These are phyloP conservation scores for Galerina sulciceps DNA, from an alignment of 768 basidiomycete species.

Conservation along the genomic window DNA sequence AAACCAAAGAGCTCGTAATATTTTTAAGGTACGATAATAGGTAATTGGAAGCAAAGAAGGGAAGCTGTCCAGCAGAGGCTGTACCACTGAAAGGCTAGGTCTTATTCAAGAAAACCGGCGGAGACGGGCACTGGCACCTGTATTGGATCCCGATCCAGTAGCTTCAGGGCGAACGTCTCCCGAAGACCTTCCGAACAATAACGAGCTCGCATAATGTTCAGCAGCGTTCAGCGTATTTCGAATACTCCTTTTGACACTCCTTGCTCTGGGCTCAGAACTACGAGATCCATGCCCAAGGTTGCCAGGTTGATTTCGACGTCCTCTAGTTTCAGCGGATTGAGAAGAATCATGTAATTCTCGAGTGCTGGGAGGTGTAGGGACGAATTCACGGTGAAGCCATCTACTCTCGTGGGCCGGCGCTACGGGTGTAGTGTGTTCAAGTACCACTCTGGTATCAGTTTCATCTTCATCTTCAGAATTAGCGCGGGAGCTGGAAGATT, in stretches of 20 bases:
- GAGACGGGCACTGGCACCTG: background rate
- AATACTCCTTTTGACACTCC: slow-evolving; percentile 65
- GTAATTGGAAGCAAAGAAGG: background rate
- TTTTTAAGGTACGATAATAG: background rate
- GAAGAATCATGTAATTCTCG: slow-evolving; percentile 43
- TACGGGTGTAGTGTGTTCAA: slow-evolving; percentile 12
- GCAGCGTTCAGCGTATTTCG: slow-evolving; percentile 72
- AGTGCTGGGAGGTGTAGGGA: slow-evolving; percentile 20
- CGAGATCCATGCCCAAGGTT: background rate
- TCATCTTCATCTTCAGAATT: slow-evolving; percentile 23
- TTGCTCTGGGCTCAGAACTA: slow-evolving; percentile 38
- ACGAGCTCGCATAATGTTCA: slow-evolving; percentile 68
- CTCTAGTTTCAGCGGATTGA: slow-evolving; percentile 24
- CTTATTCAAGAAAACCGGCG: background rate
- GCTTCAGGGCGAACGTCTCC: slow-evolving; percentile 24
- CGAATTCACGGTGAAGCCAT: slow-evolving; percentile 15
- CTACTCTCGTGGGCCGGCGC: slow-evolving; percentile 10
- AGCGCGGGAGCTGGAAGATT: slow-evolving; percentile 11
- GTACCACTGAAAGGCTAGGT: background rate
- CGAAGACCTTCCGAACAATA: slow-evolving; percentile 64
- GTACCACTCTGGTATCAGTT: background rate
- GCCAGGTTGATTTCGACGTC: slow-evolving; percentile 19
- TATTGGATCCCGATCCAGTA: slow-evolving; percentile 13
- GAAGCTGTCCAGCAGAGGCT: background rate
- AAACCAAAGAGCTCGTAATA: too few species aligned